Evolutionary conservation across 2,329 filamentous ascomycete species (phyloP).

Genomic region (Ophiosphaerella herpotricha): DNA sequence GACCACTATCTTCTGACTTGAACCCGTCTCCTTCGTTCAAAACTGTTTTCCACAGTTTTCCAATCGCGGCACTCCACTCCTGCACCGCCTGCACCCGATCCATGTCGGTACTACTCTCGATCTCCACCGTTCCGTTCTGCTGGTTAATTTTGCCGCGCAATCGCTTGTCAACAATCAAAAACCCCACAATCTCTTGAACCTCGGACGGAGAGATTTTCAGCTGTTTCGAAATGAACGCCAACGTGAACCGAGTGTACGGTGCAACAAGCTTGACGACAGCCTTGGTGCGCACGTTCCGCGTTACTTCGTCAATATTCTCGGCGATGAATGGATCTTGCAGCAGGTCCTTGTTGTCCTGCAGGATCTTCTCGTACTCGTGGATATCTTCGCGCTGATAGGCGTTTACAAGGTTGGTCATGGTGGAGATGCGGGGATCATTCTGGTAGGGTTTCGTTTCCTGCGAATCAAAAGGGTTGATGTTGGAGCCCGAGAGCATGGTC

Average conservation of each 20-base stretch:
- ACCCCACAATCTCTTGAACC: slow-evolving; percentile 94
- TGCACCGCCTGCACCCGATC: slow-evolving; percentile 75
- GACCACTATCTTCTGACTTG: slow-evolving; percentile 53
- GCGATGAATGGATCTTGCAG: slow-evolving; percentile 93
- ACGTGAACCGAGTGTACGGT: slow-evolving; percentile 89
- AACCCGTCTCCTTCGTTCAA: slow-evolving; percentile 80
- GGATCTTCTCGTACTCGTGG: slow-evolving; percentile 83
- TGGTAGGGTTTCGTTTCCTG: slow-evolving; percentile 99
- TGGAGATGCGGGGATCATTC: slow-evolving; percentile 89
- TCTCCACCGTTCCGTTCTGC: slow-evolving; percentile 79
- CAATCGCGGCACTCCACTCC: slow-evolving; percentile 72
- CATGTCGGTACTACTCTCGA: slow-evolving; percentile 73
- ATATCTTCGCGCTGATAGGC: slow-evolving; percentile 97
- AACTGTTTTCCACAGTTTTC: slow-evolving; percentile 69
- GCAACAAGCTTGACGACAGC: slow-evolving; percentile 91
- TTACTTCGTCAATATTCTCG: slow-evolving; percentile 98
- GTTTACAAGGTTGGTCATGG: slow-evolving; percentile 96
- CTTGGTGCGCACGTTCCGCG: slow-evolving; percentile 96
- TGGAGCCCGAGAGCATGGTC: slow-evolving; percentile 97
- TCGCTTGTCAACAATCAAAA: slow-evolving; percentile 87
- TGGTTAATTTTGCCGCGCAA: slow-evolving; percentile 90
- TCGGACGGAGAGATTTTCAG: slow-evolving; percentile 84
- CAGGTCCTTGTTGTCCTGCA: slow-evolving; percentile 86
- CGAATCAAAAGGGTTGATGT: slow-evolving; percentile 98
- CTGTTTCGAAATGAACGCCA: slow-evolving; percentile 84